A percentile compares a stretch with the other conserved stretches of the same genome.
phyloP scores from a whole-genome alignment of 73 alveolate species.

The Effrenium voratum region DNA sequence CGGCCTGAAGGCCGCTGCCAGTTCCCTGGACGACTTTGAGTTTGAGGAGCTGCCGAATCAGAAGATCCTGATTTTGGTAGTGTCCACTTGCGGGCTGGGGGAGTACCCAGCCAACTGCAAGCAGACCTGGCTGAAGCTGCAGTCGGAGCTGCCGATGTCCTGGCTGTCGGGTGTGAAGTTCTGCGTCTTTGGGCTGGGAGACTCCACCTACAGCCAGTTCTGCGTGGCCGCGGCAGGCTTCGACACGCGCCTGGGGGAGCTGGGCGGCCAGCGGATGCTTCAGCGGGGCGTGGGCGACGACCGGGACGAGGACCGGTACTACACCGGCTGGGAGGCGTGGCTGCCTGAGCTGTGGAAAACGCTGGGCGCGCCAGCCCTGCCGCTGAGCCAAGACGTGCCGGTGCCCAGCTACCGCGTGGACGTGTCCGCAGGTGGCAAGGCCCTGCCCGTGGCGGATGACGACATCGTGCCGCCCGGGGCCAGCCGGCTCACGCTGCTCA shows the following conservation, averaged over 20 bases:
- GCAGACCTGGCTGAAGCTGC: slow-evolving; percentile 80
- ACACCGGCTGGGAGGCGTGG: slow-evolving; percentile 53
- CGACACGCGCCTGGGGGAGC: slow-evolving; percentile 54
- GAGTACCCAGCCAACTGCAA: slow-evolving; percentile 83
- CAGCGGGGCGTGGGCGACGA: slow-evolving; percentile 44
- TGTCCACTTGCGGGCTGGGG: slow-evolving; percentile 72
- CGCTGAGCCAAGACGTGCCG: neutral
- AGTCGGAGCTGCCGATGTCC: slow-evolving; percentile 67
- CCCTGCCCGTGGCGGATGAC: slow-evolving; percentile 36
- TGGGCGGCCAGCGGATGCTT: slow-evolving; percentile 18
- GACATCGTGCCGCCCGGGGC: slow-evolving; percentile 34
- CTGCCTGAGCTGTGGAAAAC: slow-evolving; percentile 4
- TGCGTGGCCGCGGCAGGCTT: slow-evolving; percentile 28
- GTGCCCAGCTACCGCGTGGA: too few relatives aligned
- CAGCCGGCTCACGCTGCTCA: neutral
- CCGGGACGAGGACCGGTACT: slow-evolving; percentile 48
- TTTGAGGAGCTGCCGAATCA: slow-evolving; percentile 77
- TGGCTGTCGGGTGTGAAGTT: slow-evolving; percentile 56
- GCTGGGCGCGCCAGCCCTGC: neutral
- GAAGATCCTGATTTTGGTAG: slow-evolving; percentile 72
- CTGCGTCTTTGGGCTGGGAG: slow-evolving; percentile 65
- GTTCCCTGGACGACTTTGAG: slow-evolving; percentile 51
- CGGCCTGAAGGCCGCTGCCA: slow-evolving; percentile 45
- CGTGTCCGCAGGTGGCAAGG: too few relatives aligned
- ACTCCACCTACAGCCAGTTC: slow-evolving; percentile 68